Evolutionary conservation across 768 basidiomycete genomes (phyloP).

Genomic region (Suillus americanus): DNA sequence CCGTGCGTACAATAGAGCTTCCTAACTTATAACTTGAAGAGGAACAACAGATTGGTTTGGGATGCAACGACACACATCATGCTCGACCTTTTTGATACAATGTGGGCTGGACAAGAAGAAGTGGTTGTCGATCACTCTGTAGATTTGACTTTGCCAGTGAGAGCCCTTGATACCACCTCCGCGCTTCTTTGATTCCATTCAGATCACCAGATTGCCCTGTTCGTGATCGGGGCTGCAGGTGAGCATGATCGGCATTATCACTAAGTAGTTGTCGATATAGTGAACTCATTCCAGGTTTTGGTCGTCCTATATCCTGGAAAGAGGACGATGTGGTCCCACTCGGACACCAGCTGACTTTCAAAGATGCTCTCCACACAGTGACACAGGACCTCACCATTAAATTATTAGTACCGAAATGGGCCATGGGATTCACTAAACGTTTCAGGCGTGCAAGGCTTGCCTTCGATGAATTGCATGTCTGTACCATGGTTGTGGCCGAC

Average conservation of each 20-base stretch:
- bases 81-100: conserved; percentile 28
- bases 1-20: not conserved
- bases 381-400: conserved; percentile 39
- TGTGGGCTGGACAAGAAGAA: too few relatives aligned
- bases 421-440: conserved; percentile 35
- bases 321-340: conserved; percentile 40
- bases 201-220: conserved; percentile 46
- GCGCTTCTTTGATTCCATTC: conserved; percentile 17
- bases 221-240: conserved; percentile 57
- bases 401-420: conserved; percentile 40
- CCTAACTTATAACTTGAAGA: conserved; percentile 7
- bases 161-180: conserved; percentile 9
- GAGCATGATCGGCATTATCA: not conserved
- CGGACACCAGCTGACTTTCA: conserved; percentile 49
- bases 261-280: not conserved
- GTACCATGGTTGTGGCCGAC: not conserved
- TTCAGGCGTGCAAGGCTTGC: conserved; percentile 34
- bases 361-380: conserved; percentile 18
- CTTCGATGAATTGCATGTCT: conserved; percentile 45
- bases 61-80: conserved; percentile 43
- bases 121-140: conserved; percentile 15
- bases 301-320: conserved; percentile 48
- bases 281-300: conserved; percentile 41
- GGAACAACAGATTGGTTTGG: conserved; percentile 42
- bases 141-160: conserved; percentile 54